These are phyloP conservation scores for Plenodomus tracheiphilus DNA, from an alignment of 2,329 filamentous ascomycete species.

Conservation along the genomic window DNA sequence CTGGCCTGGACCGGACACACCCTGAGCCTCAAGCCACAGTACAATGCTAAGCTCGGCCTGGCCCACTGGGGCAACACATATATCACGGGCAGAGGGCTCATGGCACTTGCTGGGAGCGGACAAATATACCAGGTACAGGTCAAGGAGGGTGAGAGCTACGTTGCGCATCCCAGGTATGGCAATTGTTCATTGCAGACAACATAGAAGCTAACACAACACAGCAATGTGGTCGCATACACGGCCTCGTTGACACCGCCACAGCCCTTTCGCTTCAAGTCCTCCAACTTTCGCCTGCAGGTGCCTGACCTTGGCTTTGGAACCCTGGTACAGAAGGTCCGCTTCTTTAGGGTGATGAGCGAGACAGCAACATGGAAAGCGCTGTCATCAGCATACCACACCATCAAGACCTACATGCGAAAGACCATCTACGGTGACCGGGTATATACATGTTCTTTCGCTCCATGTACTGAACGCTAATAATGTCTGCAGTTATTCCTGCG, in stretches of 20 bases:
- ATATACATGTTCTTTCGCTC: too few relatives aligned
- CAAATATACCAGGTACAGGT: conserved; percentile 87
- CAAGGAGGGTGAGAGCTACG: conserved; percentile 82
- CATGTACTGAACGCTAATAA: conserved; percentile 13
- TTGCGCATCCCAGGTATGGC: conserved; percentile 74
- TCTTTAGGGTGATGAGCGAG: conserved; percentile 71
- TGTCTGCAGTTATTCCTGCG: conserved; percentile 72
- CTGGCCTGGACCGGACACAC: conserved; percentile 97
- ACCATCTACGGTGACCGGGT: conserved; percentile 91
- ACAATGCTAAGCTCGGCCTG: conserved; percentile 74
- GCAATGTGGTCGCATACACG: conserved; percentile 89
- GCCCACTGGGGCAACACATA: conserved; percentile 91
- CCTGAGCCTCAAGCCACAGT: conserved; percentile 71
- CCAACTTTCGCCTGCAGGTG: conserved; percentile 73
- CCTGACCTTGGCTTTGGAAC: conserved; percentile 67
- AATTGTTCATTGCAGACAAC: too few relatives aligned
- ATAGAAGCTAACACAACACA: conserved; percentile 33
- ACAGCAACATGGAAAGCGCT: conserved; percentile 73
- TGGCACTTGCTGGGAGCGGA: conserved; percentile 82
- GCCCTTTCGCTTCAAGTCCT: conserved; percentile 86
- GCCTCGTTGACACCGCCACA: conserved; percentile 72
- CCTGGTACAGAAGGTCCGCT: conserved; percentile 70
- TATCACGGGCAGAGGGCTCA: conserved; percentile 83
- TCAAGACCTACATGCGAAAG: conserved; percentile 76
- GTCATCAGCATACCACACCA: conserved; percentile 64